A percentile compares a stretch with the other conserved stretches of the same genome.
Evolutionary conservation across 108 stramenopile genomes (phyloP).

Genomic region (Conticribra guillardii): DNA sequence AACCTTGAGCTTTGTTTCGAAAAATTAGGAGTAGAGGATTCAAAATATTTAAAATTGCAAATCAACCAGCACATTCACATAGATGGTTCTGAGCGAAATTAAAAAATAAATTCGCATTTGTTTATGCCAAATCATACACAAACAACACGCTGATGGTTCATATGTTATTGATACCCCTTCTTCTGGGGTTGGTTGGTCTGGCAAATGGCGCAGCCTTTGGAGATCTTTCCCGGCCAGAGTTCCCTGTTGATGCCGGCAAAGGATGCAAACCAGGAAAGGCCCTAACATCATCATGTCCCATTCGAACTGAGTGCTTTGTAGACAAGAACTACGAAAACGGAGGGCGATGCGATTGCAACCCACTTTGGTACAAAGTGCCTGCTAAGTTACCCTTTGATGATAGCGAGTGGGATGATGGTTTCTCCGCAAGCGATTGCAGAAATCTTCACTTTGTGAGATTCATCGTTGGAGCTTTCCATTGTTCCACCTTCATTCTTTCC

Average conservation of each 20-base stretch:
- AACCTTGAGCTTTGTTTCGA: no score
- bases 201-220: not conserved
- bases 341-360: slow-evolving; percentile 51
- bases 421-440: slow-evolving; percentile 35
- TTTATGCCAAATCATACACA: no score
- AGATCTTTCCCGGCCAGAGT: not conserved
- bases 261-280: slow-evolving; percentile 28
- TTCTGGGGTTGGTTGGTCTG: not conserved
- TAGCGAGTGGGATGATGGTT: slow-evolving; percentile 53
- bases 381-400: slow-evolving; percentile 44
- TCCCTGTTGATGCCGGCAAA: slow-evolving; percentile 13
- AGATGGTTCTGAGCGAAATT: no score
- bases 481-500: slow-evolving; percentile 7
- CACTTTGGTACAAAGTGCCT: slow-evolving; percentile 28
- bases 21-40: no score
- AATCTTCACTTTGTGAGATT: slow-evolving; percentile 21
- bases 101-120: no score
- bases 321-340: slow-evolving; percentile 24
- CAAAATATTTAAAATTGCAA: no score
- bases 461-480: slow-evolving; percentile 17
- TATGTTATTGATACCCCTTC: not conserved
- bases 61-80: no score
- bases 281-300: slow-evolving; percentile 16
- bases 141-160: no score
- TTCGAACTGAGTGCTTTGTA: slow-evolving; percentile 41